A percentile compares a stretch with the other conserved stretches of the same genome.
Evolutionary conservation across 2,329 filamentous ascomycete species (phyloP).

Genomic region (Calonectria leucothoes): DNA sequence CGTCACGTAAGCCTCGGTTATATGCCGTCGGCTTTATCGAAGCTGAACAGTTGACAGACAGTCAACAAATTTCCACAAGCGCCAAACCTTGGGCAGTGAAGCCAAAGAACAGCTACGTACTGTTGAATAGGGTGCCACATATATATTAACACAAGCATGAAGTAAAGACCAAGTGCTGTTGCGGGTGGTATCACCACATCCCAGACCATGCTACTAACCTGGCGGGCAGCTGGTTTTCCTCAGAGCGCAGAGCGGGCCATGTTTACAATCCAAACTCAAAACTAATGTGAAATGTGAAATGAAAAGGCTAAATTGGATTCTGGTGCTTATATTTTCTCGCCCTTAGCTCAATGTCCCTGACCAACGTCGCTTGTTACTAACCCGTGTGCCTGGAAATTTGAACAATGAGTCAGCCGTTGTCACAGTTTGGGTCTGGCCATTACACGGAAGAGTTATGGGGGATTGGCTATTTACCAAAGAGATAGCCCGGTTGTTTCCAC

Average conservation of each 20-base stretch:
- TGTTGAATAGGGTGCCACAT: neutral
- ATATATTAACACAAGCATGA: neutral
- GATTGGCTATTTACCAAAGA: neutral
- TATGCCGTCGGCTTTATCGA: too few species aligned
- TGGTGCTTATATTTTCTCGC: neutral
- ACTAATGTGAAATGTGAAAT: neutral
- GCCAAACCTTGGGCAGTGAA: neutral
- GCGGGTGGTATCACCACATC: neutral
- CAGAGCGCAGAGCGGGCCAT: neutral
- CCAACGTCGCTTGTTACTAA: neutral
- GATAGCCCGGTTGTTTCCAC: too few species aligned
- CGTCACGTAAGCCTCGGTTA: neutral
- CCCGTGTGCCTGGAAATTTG: neutral
- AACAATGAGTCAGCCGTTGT: neutral
- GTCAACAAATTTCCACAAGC: neutral
- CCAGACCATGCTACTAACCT: neutral
- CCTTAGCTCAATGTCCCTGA: neutral
- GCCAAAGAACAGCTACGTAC: neutral
- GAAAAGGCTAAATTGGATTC: neutral
- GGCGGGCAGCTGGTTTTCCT: neutral
- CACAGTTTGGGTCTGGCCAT: neutral
- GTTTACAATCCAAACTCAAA: neutral
- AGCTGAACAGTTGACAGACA: too few species aligned
- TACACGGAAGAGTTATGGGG: too few species aligned
- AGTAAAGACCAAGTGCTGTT: neutral